These are phyloP conservation scores for Sonneratia alba DNA, from an alignment of 345 rosid genomes.

Conservation along the genomic window DNA sequence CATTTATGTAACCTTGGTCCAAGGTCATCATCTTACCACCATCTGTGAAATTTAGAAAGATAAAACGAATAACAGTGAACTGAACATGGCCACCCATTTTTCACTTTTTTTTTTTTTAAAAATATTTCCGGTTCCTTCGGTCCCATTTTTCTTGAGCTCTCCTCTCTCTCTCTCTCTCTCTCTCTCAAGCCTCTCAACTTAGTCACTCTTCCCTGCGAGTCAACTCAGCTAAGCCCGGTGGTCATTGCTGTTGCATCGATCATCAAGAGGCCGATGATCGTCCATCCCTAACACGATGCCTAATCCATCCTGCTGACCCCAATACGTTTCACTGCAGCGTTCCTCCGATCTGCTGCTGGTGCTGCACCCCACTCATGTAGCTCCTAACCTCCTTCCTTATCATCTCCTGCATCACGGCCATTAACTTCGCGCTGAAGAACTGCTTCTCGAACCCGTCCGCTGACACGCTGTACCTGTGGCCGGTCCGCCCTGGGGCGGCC, in stretches of 20 bases:
- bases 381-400: constrained; percentile 56
- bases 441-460: constrained; percentile 30
- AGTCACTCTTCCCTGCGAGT: neutral
- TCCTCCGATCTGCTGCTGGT: constrained; percentile 17
- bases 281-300: neutral
- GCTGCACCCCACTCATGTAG: constrained; percentile 56
- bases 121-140: neutral
- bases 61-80: neutral
- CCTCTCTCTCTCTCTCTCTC: neutral
- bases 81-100: neutral
- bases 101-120: neutral
- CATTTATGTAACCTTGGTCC: constrained; percentile 35
- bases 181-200: too few relatives aligned
- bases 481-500: neutral
- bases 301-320: constrained; percentile 53
- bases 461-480: constrained; percentile 1
- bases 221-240: neutral
- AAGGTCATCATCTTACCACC: constrained; percentile 23
- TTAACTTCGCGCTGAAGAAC: constrained; percentile 52
- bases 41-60: constrained; percentile 13
- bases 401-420: constrained; percentile 67
- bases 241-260: neutral
- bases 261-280: neutral
- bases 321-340: constrained; percentile 58
- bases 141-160: neutral